Conservation (phyloP, 73 alveolate species). For the Uronychia setigera region DNA sequence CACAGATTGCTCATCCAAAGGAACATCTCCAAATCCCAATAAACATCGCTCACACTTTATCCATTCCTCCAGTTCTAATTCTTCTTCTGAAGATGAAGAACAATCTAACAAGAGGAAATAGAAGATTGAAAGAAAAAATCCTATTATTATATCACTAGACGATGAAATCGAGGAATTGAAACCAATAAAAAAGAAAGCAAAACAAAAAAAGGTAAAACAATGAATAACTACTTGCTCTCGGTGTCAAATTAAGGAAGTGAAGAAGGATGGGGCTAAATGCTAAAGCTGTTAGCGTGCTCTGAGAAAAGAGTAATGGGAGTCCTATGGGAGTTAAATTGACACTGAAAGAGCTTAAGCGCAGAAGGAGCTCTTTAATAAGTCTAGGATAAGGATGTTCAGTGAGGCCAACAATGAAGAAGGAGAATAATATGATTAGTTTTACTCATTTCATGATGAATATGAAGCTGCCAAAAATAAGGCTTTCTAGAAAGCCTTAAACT, state of each 20-base stretch:
- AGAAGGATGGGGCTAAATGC: neutral
- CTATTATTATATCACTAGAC: neutral
- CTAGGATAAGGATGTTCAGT: neutral
- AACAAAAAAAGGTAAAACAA: neutral
- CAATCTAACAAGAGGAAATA: neutral
- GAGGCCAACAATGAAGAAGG: neutral
- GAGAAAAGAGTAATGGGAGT: conserved; percentile 1
- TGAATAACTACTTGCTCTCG: neutral
- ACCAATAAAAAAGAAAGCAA: neutral
- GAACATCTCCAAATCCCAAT: neutral
- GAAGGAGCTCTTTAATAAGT: neutral
- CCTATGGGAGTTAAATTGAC: neutral
- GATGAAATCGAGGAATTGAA: neutral
- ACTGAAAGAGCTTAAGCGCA: neutral
- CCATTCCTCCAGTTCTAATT: neutral
- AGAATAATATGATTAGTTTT: neutral
- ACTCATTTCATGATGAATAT: neutral
- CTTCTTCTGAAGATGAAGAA: neutral
- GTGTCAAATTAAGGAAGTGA: neutral
- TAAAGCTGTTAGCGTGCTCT: neutral
- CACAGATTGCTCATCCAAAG: neutral
- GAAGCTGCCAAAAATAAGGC: neutral
- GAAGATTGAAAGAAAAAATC: neutral
- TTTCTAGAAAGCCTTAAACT: neutral
- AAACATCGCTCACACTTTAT: neutral